phyloP scores from a whole-genome alignment of 2,329 filamentous ascomycete species.

The Cordyceps cicadae region DNA sequence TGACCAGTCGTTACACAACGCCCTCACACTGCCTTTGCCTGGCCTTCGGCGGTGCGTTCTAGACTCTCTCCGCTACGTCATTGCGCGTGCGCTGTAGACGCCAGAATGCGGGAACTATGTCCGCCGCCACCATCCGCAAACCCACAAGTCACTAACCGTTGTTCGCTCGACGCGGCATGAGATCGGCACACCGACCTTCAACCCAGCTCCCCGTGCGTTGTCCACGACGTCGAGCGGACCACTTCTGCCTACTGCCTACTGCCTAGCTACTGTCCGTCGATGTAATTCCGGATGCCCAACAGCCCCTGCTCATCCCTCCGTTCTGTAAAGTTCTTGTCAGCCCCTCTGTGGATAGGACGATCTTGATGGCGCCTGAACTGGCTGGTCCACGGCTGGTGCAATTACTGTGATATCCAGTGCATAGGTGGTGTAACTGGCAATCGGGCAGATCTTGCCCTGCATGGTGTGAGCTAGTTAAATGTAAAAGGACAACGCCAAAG shows the following conservation, averaged over 20 bases:
- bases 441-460: too few relatives aligned
- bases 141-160: not conserved
- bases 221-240: not conserved
- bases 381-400: too few relatives aligned
- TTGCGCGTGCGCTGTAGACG: slow-evolving; percentile 1
- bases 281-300: slow-evolving; percentile 6
- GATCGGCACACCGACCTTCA: slow-evolving; percentile 8
- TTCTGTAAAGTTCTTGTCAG: not conserved
- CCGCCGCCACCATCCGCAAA: not conserved
- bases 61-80: slow-evolving; percentile 9
- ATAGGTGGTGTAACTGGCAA: too few relatives aligned
- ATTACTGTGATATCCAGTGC: too few relatives aligned
- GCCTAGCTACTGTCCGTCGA: not conserved
- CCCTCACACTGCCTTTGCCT: slow-evolving; percentile 1
- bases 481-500: too few relatives aligned
- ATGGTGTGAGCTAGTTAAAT: too few relatives aligned
- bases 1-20: slow-evolving; percentile 2
- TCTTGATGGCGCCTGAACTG: not conserved
- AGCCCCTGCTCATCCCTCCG: not conserved
- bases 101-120: slow-evolving; percentile 2
- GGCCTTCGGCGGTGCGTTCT: slow-evolving; percentile 3
- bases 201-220: not conserved
- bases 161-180: not conserved
- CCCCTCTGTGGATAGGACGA: not conserved
- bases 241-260: not conserved